Conservation (phyloP, 371 early-diverging fungal species). For the Blakeslea trispora region DNA sequence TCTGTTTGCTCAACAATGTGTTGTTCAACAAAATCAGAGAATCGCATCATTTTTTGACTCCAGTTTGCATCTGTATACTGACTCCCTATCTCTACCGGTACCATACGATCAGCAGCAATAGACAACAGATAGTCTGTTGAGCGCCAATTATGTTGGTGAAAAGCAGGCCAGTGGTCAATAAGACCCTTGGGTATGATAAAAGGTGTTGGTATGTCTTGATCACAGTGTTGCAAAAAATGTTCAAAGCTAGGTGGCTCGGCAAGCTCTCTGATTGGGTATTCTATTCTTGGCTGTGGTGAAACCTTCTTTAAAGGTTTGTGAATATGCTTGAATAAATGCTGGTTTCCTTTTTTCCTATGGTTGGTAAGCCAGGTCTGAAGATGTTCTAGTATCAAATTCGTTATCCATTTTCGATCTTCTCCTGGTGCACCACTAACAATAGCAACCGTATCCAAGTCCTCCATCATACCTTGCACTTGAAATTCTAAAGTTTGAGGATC, state of each 20-base stretch:
- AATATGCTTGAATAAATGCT: neutral
- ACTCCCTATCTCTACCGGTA: slow-evolving; percentile 86
- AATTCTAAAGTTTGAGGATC: slow-evolving; percentile 5
- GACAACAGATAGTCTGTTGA: slow-evolving; percentile 59
- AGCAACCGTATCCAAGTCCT: slow-evolving; percentile 49
- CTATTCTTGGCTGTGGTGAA: slow-evolving; percentile 6
- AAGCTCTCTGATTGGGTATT: slow-evolving; percentile 23
- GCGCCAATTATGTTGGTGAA: slow-evolving; percentile 58
- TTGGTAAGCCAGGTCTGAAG: slow-evolving; percentile 26
- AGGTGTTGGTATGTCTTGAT: slow-evolving; percentile 35
- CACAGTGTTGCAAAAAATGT: slow-evolving; percentile 23
- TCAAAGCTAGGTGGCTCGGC: slow-evolving; percentile 22
- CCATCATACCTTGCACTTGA: slow-evolving; percentile 35
- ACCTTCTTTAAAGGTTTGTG: neutral
- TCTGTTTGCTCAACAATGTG: slow-evolving; percentile 33
- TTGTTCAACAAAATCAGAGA: slow-evolving; percentile 70
- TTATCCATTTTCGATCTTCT: slow-evolving; percentile 29
- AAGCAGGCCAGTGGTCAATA: slow-evolving; percentile 78
- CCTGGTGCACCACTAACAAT: slow-evolving; percentile 62
- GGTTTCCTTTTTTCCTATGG: slow-evolving; percentile 2
- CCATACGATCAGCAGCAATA: slow-evolving; percentile 73
- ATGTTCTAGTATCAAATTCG: slow-evolving; percentile 34
- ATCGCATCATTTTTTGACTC: slow-evolving; percentile 77
- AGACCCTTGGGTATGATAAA: slow-evolving; percentile 51
- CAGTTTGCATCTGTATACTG: slow-evolving; percentile 78